Evolutionary conservation across 768 basidiomycete genomes (phyloP).

Genomic region (Agaricus sinodeliciosus): DNA sequence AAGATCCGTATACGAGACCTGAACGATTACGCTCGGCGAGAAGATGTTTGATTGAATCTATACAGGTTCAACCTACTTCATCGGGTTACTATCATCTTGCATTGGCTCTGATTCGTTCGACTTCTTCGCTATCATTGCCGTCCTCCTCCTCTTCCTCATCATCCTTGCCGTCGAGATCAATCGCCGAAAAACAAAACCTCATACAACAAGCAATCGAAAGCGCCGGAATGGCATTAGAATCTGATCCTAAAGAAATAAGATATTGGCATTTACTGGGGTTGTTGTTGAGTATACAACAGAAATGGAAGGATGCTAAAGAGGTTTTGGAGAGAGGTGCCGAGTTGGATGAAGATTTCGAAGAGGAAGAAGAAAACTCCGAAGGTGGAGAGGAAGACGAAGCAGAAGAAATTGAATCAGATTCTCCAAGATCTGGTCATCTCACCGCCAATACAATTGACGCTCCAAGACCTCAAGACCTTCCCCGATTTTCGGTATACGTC

Average conservation of each 20-base stretch:
- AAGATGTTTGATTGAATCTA: conserved; percentile 39
- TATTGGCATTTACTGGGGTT: conserved; percentile 92
- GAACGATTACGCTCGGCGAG: conserved; percentile 53
- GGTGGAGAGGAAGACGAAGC: conserved; percentile 15
- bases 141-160: no score
- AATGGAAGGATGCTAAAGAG: conserved; percentile 71
- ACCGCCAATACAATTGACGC: neutral
- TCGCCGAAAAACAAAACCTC: no score
- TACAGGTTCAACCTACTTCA: conserved; percentile 42
- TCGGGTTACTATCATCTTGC: conserved; percentile 77
- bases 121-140: conserved; percentile 26
- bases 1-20: conserved; percentile 56
- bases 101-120: conserved; percentile 58
- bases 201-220: conserved; percentile 59
- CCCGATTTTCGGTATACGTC: conserved; percentile 12
- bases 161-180: no score
- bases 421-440: neutral
- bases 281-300: conserved; percentile 68
- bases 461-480: neutral
- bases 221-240: conserved; percentile 70
- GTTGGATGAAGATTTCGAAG: conserved; percentile 28
- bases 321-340: conserved; percentile 74
- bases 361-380: conserved; percentile 13
- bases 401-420: conserved; percentile 10
- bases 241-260: conserved; percentile 52